Evolutionary conservation across 1,284 basidiomycete genomes (phyloP).

Genomic region (Ceratobasidium sp.): DNA sequence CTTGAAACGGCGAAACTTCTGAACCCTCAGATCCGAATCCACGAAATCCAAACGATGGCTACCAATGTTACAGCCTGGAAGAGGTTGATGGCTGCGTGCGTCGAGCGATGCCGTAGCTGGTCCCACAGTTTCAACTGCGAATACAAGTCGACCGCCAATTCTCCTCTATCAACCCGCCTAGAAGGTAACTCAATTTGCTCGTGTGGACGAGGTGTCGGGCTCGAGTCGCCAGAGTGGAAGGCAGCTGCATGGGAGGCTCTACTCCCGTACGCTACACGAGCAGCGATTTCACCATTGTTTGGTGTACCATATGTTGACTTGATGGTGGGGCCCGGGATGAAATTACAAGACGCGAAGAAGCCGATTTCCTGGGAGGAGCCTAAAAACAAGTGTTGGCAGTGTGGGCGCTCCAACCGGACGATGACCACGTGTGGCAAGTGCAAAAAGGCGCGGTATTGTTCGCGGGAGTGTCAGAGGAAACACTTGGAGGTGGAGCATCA

Average conservation of each 20-base stretch:
- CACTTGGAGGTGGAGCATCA: slow-evolving; percentile 33
- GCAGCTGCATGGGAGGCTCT: background rate
- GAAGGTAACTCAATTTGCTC: background rate
- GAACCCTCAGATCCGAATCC: background rate
- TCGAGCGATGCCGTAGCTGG: slow-evolving; percentile 26
- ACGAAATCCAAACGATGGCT: background rate
- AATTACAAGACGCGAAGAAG: background rate
- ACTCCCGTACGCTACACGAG: slow-evolving; percentile 8
- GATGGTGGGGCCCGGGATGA: slow-evolving; percentile 1
- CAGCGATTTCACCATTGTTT: slow-evolving; percentile 32
- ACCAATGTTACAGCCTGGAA: slow-evolving; percentile 14
- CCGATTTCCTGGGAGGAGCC: slow-evolving; percentile 15
- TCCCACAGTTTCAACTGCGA: slow-evolving; percentile 19
- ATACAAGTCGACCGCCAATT: background rate
- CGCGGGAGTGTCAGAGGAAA: background rate
- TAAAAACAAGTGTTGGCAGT: slow-evolving; percentile 13
- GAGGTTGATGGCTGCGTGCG: background rate
- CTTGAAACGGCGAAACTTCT: background rate
- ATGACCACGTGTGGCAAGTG: background rate
- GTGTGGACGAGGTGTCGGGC: slow-evolving; percentile 22
- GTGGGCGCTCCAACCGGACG: background rate
- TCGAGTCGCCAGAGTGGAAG: slow-evolving; percentile 16
- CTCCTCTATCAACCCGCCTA: background rate
- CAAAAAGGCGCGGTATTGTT: slow-evolving; percentile 27
- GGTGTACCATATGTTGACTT: slow-evolving; percentile 16